phyloP scores from a whole-genome alignment of 768 basidiomycete genomes.

The Boletus barrowsii region DNA sequence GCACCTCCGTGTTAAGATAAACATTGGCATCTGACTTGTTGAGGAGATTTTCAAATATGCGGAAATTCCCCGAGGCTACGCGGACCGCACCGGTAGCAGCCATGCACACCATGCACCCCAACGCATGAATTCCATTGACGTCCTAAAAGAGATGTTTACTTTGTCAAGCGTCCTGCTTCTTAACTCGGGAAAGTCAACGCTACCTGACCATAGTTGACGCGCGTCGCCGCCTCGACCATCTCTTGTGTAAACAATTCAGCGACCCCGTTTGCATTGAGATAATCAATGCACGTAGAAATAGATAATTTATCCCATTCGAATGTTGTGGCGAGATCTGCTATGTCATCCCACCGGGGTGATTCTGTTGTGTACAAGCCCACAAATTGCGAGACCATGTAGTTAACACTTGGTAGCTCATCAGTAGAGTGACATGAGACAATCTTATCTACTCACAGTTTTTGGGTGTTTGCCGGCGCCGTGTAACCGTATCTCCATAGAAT shows the following conservation, averaged over 20 bases:
- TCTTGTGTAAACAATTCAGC: conserved; percentile 61
- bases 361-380: conserved; percentile 51
- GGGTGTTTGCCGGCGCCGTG: conserved; percentile 53
- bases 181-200: background rate
- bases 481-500: conserved; percentile 77
- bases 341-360: conserved; percentile 59
- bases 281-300: conserved; percentile 53
- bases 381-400: conserved; percentile 50
- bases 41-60: conserved; percentile 81
- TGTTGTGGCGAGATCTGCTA: conserved; percentile 52
- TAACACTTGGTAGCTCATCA: conserved; percentile 43
- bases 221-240: conserved; percentile 73
- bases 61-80: conserved; percentile 78
- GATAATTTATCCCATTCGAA: conserved; percentile 51
- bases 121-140: conserved; percentile 66
- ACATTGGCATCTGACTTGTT: conserved; percentile 65
- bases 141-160: conserved; percentile 41
- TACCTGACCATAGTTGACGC: conserved; percentile 84
- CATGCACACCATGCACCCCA: conserved; percentile 71
- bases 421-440: background rate
- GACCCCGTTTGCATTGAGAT: conserved; percentile 54
- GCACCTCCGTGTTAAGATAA: conserved; percentile 67
- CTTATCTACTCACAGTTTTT: conserved; percentile 44
- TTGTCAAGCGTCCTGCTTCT: background rate
- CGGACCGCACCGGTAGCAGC: conserved; percentile 64